Conservation (phyloP, 768 basidiomycete species). For the Bullera alba region DNA sequence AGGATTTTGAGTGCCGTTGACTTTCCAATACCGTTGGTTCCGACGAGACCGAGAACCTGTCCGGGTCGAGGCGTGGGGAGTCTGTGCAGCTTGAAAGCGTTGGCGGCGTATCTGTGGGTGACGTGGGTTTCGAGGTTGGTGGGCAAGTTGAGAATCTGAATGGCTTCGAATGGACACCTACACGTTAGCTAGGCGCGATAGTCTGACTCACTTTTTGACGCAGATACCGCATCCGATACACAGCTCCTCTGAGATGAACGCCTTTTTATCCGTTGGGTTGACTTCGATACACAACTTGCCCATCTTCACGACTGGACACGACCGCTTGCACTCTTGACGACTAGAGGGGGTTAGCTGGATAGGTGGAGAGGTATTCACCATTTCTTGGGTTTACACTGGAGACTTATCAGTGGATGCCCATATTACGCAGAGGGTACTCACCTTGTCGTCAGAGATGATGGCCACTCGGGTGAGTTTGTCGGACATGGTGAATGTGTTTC, state of each 20-base stretch:
- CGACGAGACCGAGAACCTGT: conserved; percentile 96
- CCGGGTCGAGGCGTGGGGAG: conserved; percentile 94
- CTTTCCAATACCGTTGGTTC: conserved; percentile 99
- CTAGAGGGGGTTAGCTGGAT: conserved; percentile 13
- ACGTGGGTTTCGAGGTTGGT: conserved; percentile 94
- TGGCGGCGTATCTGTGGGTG: conserved; percentile 96
- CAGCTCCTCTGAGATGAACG: conserved; percentile 96
- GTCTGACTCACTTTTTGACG: conserved; percentile 79
- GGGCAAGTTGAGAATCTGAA: conserved; percentile 96
- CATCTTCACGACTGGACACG: conserved; percentile 97
- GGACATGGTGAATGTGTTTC: conserved; percentile 54
- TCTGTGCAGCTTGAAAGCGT: conserved; percentile 97
- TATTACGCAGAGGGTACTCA: conserved; percentile 49
- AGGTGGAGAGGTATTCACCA: conserved; percentile 32
- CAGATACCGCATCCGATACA: conserved; percentile 99
- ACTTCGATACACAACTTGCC: conserved; percentile 99
- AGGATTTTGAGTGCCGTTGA: conserved; percentile 94
- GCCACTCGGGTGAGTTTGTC: conserved; percentile 98
- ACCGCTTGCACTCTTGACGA: conserved; percentile 96
- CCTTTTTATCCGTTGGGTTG: conserved; percentile 89
- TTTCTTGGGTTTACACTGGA: conserved; percentile 79
- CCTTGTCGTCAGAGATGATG: conserved; percentile 52
- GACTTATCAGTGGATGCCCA: conserved; percentile 38
- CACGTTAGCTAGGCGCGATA: neutral
- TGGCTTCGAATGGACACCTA: conserved; percentile 98